Conservation (phyloP, 495 filamentous ascomycete species). For the Podospora comata region DNA sequence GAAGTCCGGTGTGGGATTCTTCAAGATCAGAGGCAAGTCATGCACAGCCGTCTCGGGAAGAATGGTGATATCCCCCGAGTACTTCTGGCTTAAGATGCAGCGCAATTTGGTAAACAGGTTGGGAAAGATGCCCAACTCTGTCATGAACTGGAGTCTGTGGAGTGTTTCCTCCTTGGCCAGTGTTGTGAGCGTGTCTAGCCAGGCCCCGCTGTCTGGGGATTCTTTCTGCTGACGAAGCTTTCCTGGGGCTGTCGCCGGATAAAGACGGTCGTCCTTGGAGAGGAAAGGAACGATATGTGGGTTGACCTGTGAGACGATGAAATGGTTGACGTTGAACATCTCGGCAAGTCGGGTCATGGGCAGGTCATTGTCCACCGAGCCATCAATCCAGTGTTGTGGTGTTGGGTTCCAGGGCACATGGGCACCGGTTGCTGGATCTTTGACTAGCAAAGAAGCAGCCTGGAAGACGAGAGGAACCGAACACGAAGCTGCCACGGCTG, state of each 20-base stretch:
- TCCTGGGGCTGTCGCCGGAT: constrained; percentile 38
- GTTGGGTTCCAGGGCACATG: constrained; percentile 79
- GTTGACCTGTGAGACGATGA: constrained; percentile 95
- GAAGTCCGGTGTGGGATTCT: constrained; percentile 87
- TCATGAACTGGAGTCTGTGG: constrained; percentile 75
- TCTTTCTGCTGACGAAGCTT: constrained; percentile 33
- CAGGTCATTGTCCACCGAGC: constrained; percentile 89
- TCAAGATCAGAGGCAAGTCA: constrained; percentile 73
- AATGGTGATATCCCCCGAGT: constrained; percentile 95
- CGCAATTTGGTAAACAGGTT: constrained; percentile 74
- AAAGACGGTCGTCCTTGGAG: constrained; percentile 61
- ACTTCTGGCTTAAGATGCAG: constrained; percentile 82
- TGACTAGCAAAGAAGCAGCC: constrained; percentile 71
- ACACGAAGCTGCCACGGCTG: constrained; percentile 90
- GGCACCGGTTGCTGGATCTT: constrained; percentile 76
- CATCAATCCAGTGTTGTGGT: constrained; percentile 84
- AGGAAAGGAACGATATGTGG: constrained; percentile 91
- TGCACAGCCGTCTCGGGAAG: constrained; percentile 72
- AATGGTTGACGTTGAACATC: constrained; percentile 98
- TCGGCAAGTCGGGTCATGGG: constrained; percentile 88
- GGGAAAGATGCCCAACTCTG: constrained; percentile 80
- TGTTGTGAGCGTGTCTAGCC: constrained; percentile 66
- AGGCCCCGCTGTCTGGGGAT: constrained; percentile 40
- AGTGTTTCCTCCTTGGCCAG: constrained; percentile 78
- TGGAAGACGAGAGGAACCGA: constrained; percentile 87